Evolutionary conservation across 140 eudicot species (phyloP).

Genomic region (Oenanthe javanica): DNA sequence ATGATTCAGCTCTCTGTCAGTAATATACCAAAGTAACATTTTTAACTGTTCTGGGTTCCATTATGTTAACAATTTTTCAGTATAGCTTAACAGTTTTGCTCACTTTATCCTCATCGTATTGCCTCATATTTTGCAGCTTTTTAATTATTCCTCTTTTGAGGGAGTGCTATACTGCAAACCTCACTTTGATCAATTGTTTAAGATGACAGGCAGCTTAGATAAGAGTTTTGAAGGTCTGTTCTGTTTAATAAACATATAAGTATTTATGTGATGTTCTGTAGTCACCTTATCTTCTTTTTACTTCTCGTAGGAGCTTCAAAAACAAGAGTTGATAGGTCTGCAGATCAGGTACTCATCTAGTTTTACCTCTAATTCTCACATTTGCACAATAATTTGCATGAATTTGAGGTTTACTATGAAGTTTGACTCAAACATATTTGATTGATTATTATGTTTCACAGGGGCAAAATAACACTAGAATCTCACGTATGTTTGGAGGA

Average conservation of each 20-base stretch:
- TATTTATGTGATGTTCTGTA: neutral
- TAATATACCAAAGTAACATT: neutral
- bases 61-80: neutral
- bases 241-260: neutral
- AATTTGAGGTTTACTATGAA: neutral
- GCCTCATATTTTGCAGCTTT: slow-evolving; percentile 49
- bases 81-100: neutral
- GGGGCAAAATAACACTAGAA: slow-evolving; percentile 54
- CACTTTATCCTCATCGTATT: neutral
- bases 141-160: slow-evolving; percentile 77
- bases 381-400: neutral
- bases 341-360: slow-evolving; percentile 39
- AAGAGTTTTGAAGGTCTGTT: slow-evolving; percentile 78
- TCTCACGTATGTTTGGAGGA: slow-evolving; percentile 83
- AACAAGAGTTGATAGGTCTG: slow-evolving; percentile 39
- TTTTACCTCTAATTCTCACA: neutral
- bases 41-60: neutral
- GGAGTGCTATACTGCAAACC: slow-evolving; percentile 85
- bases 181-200: slow-evolving; percentile 77
- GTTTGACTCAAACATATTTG: neutral
- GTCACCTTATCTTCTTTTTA: neutral
- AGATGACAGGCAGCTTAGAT: slow-evolving; percentile 86
- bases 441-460: slow-evolving; percentile 14
- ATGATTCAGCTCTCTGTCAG: neutral
- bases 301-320: slow-evolving; percentile 47